Evolutionary conservation across 768 basidiomycete species (phyloP).

Genomic region (Boletus eberwhitei): DNA sequence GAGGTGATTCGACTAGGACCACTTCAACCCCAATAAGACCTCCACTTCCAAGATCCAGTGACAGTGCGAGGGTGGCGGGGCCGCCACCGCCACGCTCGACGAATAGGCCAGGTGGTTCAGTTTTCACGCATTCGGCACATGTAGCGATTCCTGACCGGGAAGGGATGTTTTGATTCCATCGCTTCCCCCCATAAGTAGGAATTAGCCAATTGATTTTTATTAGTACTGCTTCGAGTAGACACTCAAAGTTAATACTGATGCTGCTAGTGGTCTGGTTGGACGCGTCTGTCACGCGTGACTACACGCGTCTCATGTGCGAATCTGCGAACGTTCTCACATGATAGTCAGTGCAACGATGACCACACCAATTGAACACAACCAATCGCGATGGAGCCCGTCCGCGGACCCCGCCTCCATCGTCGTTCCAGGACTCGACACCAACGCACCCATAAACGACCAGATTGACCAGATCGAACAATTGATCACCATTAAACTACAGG

Average conservation of each 20-base stretch:
- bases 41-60: constrained; percentile 30
- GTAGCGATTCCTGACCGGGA: constrained; percentile 54
- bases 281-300: constrained; percentile 27
- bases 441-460: constrained; percentile 71
- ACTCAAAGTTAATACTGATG: no score
- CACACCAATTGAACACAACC: constrained; percentile 54
- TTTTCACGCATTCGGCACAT: constrained; percentile 42
- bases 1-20: constrained; percentile 27
- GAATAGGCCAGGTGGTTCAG: constrained; percentile 58
- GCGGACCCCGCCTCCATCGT: constrained; percentile 59
- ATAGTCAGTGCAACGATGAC: constrained; percentile 21
- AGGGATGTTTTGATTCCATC: constrained; percentile 52
- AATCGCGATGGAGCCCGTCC: constrained; percentile 65
- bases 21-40: constrained; percentile 12
- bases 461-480: constrained; percentile 95
- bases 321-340: not conserved
- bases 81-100: constrained; percentile 63
- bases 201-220: not conserved
- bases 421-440: constrained; percentile 70
- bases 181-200: not conserved
- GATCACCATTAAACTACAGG: constrained; percentile 90
- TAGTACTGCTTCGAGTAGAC: not conserved
- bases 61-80: constrained; percentile 39
- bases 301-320: constrained; percentile 5
- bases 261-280: no score